A percentile compares a stretch with the other conserved stretches of the same genome.
Evolutionary conservation across 257 asterid genomes (phyloP).

Genomic region (Solanum medicagineum): DNA sequence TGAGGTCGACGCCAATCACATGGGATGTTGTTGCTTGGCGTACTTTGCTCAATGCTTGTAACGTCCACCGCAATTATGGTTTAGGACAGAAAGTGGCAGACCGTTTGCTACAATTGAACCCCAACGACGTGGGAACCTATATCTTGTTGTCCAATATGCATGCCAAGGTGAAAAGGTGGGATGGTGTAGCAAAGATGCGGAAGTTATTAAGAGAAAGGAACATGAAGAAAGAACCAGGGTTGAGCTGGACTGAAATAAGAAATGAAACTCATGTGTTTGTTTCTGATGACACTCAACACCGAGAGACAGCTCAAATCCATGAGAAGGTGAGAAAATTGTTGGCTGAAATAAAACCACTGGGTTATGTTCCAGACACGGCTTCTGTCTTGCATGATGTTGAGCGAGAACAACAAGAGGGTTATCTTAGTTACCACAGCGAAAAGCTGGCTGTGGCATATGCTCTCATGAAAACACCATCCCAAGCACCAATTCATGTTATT

Average conservation of each 20-base stretch:
- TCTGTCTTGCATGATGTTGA: constrained; percentile 71
- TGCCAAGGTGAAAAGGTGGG: constrained; percentile 77
- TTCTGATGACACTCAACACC: constrained; percentile 49
- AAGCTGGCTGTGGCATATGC: constrained; percentile 82
- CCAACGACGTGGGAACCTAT: constrained; percentile 61
- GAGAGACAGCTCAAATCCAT: constrained; percentile 41
- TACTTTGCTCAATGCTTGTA: constrained; percentile 76
- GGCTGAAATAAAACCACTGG: constrained; percentile 45
- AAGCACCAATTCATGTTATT: constrained; percentile 54
- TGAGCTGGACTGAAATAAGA: constrained; percentile 83
- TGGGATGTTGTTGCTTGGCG: constrained; percentile 83
- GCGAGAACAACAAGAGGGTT: constrained; percentile 65
- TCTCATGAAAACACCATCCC: constrained; percentile 58
- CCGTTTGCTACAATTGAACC: constrained; percentile 35
- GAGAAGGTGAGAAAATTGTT: constrained; percentile 42
- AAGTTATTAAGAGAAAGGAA: constrained; percentile 49
- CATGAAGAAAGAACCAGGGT: constrained; percentile 83
- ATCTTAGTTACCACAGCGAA: constrained; percentile 70
- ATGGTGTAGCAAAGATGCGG: constrained; percentile 37
- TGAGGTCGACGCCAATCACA: constrained; percentile 34
- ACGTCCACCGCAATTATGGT: constrained; percentile 45
- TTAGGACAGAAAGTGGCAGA: constrained; percentile 56
- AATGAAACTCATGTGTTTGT: constrained; percentile 52
- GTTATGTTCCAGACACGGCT: constrained; percentile 44
- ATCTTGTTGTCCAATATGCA: constrained; percentile 66